Evolutionary conservation across 192 early-diverging fungal genomes (phyloP), one percentile per base, ranked within the genome.

Genomic region (Geranomyces michiganensis): DNA sequence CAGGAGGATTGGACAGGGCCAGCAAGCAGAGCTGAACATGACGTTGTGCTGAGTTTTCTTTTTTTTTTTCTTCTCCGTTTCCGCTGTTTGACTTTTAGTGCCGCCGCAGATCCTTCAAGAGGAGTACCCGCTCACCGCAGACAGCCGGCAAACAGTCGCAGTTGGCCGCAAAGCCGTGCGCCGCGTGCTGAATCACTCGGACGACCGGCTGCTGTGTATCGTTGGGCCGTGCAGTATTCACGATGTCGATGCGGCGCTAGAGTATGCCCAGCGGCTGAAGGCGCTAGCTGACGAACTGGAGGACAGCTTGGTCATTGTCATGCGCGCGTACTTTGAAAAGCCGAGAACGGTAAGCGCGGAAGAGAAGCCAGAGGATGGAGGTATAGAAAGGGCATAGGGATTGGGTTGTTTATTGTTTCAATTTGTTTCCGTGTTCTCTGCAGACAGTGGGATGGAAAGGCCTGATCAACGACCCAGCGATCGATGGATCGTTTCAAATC

Each of bases 271-370:
- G 10, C 56, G 55, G 51, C 55, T 87, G 53, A 82, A 74, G 68
- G 70, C 7, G 29, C 43, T 74, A 17, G 70, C 62, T 10, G 76
- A 81, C 15, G 55, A 75, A 30, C 24, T 75, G 43, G 24, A 76
- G 27, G 71, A 77, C 46, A 53, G 93, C 21, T 73, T 98, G 48
- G 68, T 92, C 31, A 92, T 98, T 70, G 78, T 98, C 55, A 98
- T 98, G 96, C 90, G 96, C 31, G 88, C 90, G 62, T 98, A 98
- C 88, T 96, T 98, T 91, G 96, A 98, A 74, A 98, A 98, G 81
- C 96, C 96, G 31, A 83, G 96, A 62, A 96, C 94, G 8, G 64
- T 65, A 43, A 43, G 51, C 3, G n/a, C 92, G n/a, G 92, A 93
- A 33, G 94, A 3, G 51, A 53, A n/a, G 24, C 3, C 7, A n/a